These are phyloP conservation scores for Ascoidea tarda DNA, from an alignment of 805 yeast genomes.

Conservation along the genomic window DNA sequence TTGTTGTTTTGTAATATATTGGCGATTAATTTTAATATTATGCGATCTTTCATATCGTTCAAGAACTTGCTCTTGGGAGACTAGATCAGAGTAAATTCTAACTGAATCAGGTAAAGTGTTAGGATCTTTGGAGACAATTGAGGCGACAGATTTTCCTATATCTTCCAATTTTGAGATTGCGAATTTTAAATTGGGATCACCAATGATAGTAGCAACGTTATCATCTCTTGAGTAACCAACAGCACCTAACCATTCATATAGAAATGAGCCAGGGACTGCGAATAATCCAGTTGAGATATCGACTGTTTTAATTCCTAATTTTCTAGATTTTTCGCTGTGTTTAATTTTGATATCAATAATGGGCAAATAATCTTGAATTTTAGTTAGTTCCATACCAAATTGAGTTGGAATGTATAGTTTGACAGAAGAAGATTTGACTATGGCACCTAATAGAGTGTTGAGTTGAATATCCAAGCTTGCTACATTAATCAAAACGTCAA, in stretches of 20 bases:
- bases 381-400: constrained; percentile 34
- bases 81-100: constrained; percentile 26
- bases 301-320: constrained; percentile 29
- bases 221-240: constrained; percentile 17
- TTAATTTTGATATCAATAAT: constrained; percentile 19
- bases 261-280: constrained; percentile 19
- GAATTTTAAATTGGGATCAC: constrained; percentile 23
- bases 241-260: constrained; percentile 6
- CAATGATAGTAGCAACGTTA: constrained; percentile 23
- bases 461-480: constrained; percentile 22
- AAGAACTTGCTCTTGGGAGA: constrained; percentile 24
- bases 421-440: constrained; percentile 15
- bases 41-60: constrained; percentile 26
- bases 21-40: constrained; percentile 20
- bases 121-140: constrained; percentile 20
- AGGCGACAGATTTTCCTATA: constrained; percentile 28
- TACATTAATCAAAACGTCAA: constrained; percentile 37
- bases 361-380: constrained; percentile 18
- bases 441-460: constrained; percentile 41
- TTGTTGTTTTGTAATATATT: constrained; percentile 19
- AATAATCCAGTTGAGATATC: constrained; percentile 28
- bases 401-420: constrained; percentile 18
- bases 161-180: constrained; percentile 25
- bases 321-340: constrained; percentile 25
- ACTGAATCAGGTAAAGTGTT: constrained; percentile 26